These are phyloP conservation scores for Paecilomyces sp. DNA, from an alignment of 2,329 filamentous ascomycete genomes.

Conservation along the genomic window DNA sequence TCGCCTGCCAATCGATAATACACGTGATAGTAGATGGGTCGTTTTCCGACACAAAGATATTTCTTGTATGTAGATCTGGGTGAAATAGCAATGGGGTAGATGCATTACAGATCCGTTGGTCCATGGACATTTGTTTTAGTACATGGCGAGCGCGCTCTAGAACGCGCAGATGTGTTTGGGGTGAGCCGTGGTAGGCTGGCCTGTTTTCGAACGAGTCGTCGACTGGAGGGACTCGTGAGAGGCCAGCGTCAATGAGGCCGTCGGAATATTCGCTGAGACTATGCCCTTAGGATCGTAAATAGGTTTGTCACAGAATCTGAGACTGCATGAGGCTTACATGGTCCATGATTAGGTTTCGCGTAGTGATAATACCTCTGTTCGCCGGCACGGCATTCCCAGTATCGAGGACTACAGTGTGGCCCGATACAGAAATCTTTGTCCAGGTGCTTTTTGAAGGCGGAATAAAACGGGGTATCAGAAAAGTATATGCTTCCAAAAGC, in stretches of 20 bases:
- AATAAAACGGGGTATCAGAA: slow-evolving; percentile 1
- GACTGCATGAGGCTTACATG: slow-evolving; percentile 22
- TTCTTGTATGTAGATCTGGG: slow-evolving; percentile 24
- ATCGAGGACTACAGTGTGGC: slow-evolving; percentile 23
- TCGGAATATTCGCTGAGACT: slow-evolving; percentile 25
- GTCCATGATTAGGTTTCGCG: slow-evolving; percentile 27
- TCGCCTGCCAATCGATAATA: slow-evolving; percentile 27
- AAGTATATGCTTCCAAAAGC: slow-evolving; percentile 23
- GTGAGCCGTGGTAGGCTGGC: slow-evolving; percentile 28
- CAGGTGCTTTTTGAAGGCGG: slow-evolving; percentile 14
- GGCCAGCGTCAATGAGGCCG: slow-evolving; percentile 32
- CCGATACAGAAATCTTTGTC: slow-evolving; percentile 26
- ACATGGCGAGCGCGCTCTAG: slow-evolving; percentile 21
- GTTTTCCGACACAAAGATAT: slow-evolving; percentile 24
- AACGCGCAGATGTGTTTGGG: slow-evolving; percentile 25
- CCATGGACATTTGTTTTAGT: slow-evolving; percentile 20
- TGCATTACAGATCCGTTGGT: slow-evolving; percentile 17
- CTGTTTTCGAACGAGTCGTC: slow-evolving; percentile 8
- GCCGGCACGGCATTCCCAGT: slow-evolving; percentile 10
- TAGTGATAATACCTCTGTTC: slow-evolving; percentile 24
- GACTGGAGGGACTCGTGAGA: slow-evolving; percentile 26
- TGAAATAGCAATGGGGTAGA: slow-evolving; percentile 17
- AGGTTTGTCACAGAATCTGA: too few relatives aligned
- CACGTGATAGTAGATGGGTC: slow-evolving; percentile 22
- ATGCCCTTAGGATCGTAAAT: slow-evolving; percentile 18